phyloP scores from a whole-genome alignment of 805 yeast species.

The Cyberlindnera xylosilytica region DNA sequence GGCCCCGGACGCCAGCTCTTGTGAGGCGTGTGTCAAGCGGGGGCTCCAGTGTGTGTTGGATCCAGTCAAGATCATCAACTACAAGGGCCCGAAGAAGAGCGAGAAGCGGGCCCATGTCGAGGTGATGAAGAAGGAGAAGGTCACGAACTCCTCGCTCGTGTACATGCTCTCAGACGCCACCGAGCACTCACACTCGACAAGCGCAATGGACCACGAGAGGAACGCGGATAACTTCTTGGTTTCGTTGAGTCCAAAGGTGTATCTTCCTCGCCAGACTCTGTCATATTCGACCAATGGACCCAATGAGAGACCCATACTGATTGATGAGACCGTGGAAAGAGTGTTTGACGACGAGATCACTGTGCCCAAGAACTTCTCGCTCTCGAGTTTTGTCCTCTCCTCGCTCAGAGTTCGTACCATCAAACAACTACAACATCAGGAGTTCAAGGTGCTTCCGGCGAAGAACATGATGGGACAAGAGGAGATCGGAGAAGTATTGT shows the following conservation, averaged over 20 bases:
- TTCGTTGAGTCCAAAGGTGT: slow-evolving; percentile 7
- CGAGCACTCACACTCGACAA: neutral
- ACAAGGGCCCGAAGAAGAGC: slow-evolving; percentile 4
- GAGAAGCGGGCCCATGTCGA: neutral
- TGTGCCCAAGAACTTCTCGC: slow-evolving; percentile 7
- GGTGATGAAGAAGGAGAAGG: neutral
- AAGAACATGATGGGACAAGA: neutral
- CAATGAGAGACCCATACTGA: slow-evolving; percentile 4
- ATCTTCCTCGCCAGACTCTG: slow-evolving; percentile 5
- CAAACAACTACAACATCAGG: slow-evolving; percentile 3
- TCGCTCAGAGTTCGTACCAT: slow-evolving; percentile 10
- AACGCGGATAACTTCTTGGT: slow-evolving; percentile 7
- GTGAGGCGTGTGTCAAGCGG: slow-evolving; percentile 11
- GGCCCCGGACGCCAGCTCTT: neutral
- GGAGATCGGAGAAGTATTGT: neutral
- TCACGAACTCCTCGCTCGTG: slow-evolving; percentile 6
- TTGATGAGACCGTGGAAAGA: slow-evolving; percentile 6
- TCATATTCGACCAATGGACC: neutral
- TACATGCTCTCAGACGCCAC: slow-evolving; percentile 8
- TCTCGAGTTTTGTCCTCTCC: slow-evolving; percentile 8
- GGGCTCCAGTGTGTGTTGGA: slow-evolving; percentile 8
- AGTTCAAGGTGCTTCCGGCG: slow-evolving; percentile 1
- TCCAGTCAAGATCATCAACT: slow-evolving; percentile 10
- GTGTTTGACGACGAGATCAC: slow-evolving; percentile 8
- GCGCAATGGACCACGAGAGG: slow-evolving; percentile 5